phyloP scores from a whole-genome alignment of 495 filamentous ascomycete species.

The Aspergillus ellipticus region DNA sequence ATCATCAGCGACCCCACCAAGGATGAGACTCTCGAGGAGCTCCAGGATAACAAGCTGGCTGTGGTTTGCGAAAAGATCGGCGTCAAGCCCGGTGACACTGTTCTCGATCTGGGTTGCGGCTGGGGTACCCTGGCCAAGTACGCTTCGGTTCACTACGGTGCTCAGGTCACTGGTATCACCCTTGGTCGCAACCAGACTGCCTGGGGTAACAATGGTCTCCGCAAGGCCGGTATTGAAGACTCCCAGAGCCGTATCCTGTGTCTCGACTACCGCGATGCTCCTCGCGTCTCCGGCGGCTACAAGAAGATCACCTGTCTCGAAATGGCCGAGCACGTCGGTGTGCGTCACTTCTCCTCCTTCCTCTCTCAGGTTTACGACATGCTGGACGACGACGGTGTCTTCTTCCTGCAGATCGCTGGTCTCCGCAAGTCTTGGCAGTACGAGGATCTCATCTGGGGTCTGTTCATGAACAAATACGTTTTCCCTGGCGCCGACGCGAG shows the following conservation, averaged over 20 bases:
- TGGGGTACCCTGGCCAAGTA: slow-evolving; percentile 70
- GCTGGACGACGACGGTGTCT: slow-evolving; percentile 67
- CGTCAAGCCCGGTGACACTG: slow-evolving; percentile 55
- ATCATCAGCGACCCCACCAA: slow-evolving; percentile 62
- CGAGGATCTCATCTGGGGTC: slow-evolving; percentile 70
- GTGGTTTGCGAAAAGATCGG: slow-evolving; percentile 72
- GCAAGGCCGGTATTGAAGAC: slow-evolving; percentile 56
- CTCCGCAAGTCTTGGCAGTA: slow-evolving; percentile 69
- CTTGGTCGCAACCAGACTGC: slow-evolving; percentile 69
- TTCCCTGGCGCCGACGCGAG: slow-evolving; percentile 69
- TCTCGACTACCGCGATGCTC: slow-evolving; percentile 67
- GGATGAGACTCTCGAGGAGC: slow-evolving; percentile 63
- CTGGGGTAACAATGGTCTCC: slow-evolving; percentile 65
- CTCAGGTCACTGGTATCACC: slow-evolving; percentile 62
- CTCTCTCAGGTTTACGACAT: slow-evolving; percentile 62
- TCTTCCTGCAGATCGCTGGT: slow-evolving; percentile 71
- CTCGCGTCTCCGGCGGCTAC: slow-evolving; percentile 56
- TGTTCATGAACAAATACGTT: slow-evolving; percentile 77
- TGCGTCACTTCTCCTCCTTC: slow-evolving; percentile 60
- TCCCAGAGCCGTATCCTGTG: slow-evolving; percentile 62
- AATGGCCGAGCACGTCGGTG: slow-evolving; percentile 74
- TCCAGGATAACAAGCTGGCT: slow-evolving; percentile 68
- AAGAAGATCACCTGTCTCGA: slow-evolving; percentile 72
- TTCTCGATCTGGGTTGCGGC: slow-evolving; percentile 69
- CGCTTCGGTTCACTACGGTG: slow-evolving; percentile 60